phyloP scores from a whole-genome alignment of 352 stramenopile species.

The Aphanomyces stellatus region DNA sequence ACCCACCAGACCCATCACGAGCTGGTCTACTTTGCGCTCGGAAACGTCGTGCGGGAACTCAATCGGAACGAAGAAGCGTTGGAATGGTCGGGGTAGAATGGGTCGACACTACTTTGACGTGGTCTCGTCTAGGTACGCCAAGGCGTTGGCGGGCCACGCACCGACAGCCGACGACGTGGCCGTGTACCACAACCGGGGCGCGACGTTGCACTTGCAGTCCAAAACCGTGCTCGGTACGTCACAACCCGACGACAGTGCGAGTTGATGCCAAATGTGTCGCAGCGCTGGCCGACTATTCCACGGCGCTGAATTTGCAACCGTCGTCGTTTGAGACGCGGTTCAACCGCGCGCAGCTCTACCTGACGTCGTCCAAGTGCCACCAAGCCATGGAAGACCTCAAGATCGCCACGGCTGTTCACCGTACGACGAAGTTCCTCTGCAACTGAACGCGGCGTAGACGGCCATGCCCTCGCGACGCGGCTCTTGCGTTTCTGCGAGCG shows the following conservation, averaged over 20 bases:
- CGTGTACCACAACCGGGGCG: constrained; percentile 52
- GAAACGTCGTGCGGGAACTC: constrained; percentile 18
- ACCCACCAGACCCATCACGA: neutral
- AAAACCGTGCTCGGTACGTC: constrained; percentile 25
- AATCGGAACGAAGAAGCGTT: constrained; percentile 37
- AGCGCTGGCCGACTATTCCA: constrained; percentile 47
- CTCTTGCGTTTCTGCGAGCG: constrained; percentile 32
- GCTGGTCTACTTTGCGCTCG: constrained; percentile 7
- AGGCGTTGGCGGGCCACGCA: constrained; percentile 34
- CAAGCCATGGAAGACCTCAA: constrained; percentile 32
- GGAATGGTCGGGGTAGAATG: neutral
- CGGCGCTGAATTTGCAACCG: constrained; percentile 26
- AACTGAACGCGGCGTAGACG: neutral
- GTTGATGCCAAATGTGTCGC: constrained; percentile 1
- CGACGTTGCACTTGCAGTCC: constrained; percentile 44
- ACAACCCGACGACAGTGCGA: neutral
- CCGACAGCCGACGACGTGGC: constrained; percentile 23
- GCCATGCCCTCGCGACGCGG: neutral
- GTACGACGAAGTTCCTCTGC: neutral
- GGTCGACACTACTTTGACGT: neutral
- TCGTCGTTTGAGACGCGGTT: constrained; percentile 29
- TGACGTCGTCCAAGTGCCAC: constrained; percentile 40
- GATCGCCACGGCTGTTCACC: constrained; percentile 17
- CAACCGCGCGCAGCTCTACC: constrained; percentile 49
- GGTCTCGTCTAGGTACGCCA: neutral